phyloP scores from a whole-genome alignment of 805 yeast genomes.

The Debaryomyces prosopidis region DNA sequence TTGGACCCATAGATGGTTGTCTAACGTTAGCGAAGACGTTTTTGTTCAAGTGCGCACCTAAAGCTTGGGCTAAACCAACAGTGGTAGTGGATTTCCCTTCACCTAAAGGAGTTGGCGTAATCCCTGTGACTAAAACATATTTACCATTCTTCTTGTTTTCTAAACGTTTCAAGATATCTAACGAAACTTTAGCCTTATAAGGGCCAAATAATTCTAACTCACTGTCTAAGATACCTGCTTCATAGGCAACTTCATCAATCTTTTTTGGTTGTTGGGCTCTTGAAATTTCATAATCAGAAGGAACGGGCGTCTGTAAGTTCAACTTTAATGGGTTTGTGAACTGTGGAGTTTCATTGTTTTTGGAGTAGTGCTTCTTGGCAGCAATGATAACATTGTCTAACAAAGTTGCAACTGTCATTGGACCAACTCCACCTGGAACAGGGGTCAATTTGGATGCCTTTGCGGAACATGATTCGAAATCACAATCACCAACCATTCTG shows the following conservation, averaged over 20 bases:
- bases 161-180: slow-evolving; percentile 63
- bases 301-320: slow-evolving; percentile 64
- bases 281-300: slow-evolving; percentile 78
- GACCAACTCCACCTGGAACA: slow-evolving; percentile 91
- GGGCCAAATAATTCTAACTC: slow-evolving; percentile 78
- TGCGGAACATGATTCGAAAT: slow-evolving; percentile 53
- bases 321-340: slow-evolving; percentile 58
- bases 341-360: slow-evolving; percentile 43
- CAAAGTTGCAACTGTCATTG: slow-evolving; percentile 86
- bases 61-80: slow-evolving; percentile 77
- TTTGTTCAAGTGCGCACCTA: slow-evolving; percentile 71
- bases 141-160: slow-evolving; percentile 63
- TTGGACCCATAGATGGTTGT: slow-evolving; percentile 89
- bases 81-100: slow-evolving; percentile 87
- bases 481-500: slow-evolving; percentile 78
- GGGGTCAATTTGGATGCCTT: slow-evolving; percentile 74
- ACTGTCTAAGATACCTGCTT: slow-evolving; percentile 63
- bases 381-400: slow-evolving; percentile 70
- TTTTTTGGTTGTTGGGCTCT: slow-evolving; percentile 73
- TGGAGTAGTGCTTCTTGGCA: slow-evolving; percentile 52
- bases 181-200: slow-evolving; percentile 73
- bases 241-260: slow-evolving; percentile 66
- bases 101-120: slow-evolving; percentile 84
- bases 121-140: slow-evolving; percentile 77
- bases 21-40: slow-evolving; percentile 79